Percentiles rank a stretch among this genome's conserved stretches.
These are phyloP conservation scores for Hypoxylon sp. DNA, from an alignment of 2,329 filamentous ascomycete species.

Conservation along the genomic window DNA sequence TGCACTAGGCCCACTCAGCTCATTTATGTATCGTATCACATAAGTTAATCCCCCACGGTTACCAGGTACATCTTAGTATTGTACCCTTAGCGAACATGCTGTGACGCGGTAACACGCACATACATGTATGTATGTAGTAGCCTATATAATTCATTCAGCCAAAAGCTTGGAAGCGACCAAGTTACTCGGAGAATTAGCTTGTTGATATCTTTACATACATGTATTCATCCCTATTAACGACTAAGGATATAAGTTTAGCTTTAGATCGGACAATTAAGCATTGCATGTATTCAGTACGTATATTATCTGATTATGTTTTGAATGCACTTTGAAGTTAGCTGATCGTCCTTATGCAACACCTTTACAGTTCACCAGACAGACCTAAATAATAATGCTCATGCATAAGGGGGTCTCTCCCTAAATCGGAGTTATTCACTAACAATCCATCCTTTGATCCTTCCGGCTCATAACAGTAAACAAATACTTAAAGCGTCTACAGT, in stretches of 20 bases:
- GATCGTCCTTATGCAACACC: conserved; percentile 24
- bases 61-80: background rate
- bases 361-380: conserved; percentile 13
- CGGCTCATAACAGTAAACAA: background rate
- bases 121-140: background rate
- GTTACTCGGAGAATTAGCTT: background rate
- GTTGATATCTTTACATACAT: background rate
- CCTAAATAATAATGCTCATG: conserved; percentile 13
- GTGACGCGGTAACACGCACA: background rate
- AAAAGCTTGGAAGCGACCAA: background rate
- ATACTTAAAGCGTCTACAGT: conserved; percentile 1
- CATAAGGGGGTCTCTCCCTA: conserved; percentile 1
- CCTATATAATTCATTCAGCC: background rate
- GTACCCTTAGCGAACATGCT: background rate
- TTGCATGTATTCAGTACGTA: background rate
- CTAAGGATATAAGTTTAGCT: background rate
- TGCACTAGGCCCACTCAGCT: conserved; percentile 17
- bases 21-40: conserved; percentile 19
- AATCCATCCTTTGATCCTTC: conserved; percentile 12
- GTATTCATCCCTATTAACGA: background rate
- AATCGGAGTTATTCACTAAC: conserved; percentile 17
- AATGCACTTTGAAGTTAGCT: background rate
- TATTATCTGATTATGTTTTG: background rate
- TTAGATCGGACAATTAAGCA: background rate
- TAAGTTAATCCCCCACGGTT: background rate